Evolutionary conservation across 495 filamentous ascomycete species (phyloP).

Genomic region (Aspergillus coremiiformis): DNA sequence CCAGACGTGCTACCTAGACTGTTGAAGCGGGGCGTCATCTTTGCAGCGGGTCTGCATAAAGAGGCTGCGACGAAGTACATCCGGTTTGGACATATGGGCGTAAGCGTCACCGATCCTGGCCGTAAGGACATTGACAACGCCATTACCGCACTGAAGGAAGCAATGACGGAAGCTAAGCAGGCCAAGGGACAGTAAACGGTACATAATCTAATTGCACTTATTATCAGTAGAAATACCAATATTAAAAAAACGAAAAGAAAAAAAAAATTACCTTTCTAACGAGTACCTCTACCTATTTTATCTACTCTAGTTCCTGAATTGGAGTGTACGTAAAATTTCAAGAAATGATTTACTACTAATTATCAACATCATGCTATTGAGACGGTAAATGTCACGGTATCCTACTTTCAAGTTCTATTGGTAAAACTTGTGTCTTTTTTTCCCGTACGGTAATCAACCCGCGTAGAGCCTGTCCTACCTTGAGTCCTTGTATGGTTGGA

Average conservation of each 20-base stretch:
- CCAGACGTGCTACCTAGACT: slow-evolving; percentile 80
- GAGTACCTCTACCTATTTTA: too few species aligned
- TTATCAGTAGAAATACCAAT: not conserved
- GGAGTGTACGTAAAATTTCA: not conserved
- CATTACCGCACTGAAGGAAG: slow-evolving; percentile 64
- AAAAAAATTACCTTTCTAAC: too few species aligned
- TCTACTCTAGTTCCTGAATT: too few species aligned
- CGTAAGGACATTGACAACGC: slow-evolving; percentile 73
- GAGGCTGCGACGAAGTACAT: slow-evolving; percentile 66
- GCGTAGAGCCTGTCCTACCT: too few species aligned
- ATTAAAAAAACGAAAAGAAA: not conserved
- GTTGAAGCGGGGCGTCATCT: slow-evolving; percentile 83
- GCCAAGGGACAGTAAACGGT: slow-evolving; percentile 38
- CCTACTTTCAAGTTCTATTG: too few species aligned
- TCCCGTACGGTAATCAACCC: too few species aligned
- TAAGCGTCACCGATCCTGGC: slow-evolving; percentile 58
- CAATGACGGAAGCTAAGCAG: slow-evolving; percentile 59
- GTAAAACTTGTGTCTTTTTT: too few species aligned
- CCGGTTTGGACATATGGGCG: slow-evolving; percentile 90
- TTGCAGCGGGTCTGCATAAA: slow-evolving; percentile 93
- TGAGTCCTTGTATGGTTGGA: too few species aligned
- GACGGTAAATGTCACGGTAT: too few species aligned
- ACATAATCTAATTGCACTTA: not conserved
- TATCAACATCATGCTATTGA: too few species aligned
- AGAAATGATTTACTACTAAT: too few species aligned